These are phyloP conservation scores for Hymenoscyphus salicellus DNA, from an alignment of 2,329 filamentous ascomycete species.

Conservation along the genomic window DNA sequence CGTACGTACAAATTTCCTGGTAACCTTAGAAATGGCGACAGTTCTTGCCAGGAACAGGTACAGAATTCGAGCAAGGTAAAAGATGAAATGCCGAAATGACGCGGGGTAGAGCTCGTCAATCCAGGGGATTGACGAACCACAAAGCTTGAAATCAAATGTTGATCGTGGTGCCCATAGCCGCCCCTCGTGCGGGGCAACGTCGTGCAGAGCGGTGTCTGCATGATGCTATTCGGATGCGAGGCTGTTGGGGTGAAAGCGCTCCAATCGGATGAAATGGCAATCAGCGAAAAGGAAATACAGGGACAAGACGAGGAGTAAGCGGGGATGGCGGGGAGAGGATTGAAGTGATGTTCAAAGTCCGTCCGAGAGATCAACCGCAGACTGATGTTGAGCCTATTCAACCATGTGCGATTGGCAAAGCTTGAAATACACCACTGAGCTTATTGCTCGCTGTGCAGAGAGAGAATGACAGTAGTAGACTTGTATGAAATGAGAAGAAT, in stretches of 20 bases:
- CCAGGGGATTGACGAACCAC: constrained; percentile 1
- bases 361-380: neutral
- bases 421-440: neutral
- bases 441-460: neutral
- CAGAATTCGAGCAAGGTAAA: constrained; percentile 1
- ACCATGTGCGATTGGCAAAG: neutral
- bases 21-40: neutral
- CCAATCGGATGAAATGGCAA: constrained; percentile 14
- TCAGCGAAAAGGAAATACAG: neutral
- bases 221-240: constrained; percentile 11
- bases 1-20: neutral
- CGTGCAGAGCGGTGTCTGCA: neutral
- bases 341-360: neutral
- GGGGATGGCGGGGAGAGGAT: neutral
- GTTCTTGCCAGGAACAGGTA: constrained; percentile 18
- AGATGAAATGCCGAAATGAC: constrained; percentile 7
- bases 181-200: neutral
- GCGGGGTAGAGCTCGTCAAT: constrained; percentile 10
- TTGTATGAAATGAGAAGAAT: neutral
- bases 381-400: neutral
- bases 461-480: neutral
- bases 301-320: neutral
- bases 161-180: neutral
- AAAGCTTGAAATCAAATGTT: neutral
- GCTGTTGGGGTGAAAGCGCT: constrained; percentile 8